Evolutionary conservation across 129 eudicot species (phyloP).

Genomic region (Escallonia rubra): DNA sequence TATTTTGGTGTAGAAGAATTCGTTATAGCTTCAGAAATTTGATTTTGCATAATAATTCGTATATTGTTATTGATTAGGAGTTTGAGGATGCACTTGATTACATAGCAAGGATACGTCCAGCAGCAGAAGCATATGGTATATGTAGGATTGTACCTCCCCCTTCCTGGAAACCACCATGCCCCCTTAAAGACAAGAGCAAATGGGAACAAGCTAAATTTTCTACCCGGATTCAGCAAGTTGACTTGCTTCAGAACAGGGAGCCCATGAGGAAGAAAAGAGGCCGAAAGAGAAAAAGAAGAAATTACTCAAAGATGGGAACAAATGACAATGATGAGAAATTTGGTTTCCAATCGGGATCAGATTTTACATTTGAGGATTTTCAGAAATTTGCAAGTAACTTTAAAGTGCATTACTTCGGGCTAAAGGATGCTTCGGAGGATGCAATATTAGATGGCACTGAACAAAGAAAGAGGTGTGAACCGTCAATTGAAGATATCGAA

Average conservation of each 20-base stretch:
- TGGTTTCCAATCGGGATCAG: slow-evolving; percentile 68
- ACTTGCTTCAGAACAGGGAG: slow-evolving; percentile 73
- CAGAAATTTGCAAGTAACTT: slow-evolving; percentile 41
- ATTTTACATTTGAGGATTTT: slow-evolving; percentile 61
- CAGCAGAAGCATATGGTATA: slow-evolving; percentile 66
- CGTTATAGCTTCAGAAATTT: not conserved
- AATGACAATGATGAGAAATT: slow-evolving; percentile 59
- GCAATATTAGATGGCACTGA: slow-evolving; percentile 5
- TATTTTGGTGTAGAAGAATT: not conserved
- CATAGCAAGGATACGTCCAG: slow-evolving; percentile 50
- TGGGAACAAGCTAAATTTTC: slow-evolving; percentile 66
- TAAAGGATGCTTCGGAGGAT: slow-evolving; percentile 23
- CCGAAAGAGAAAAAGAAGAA: slow-evolving; percentile 45
- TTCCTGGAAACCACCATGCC: slow-evolving; percentile 75
- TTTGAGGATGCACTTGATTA: slow-evolving; percentile 68
- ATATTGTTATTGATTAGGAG: slow-evolving; percentile 35
- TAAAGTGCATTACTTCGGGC: slow-evolving; percentile 50
- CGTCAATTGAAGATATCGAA: slow-evolving; percentile 64
- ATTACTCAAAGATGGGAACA: slow-evolving; percentile 28
- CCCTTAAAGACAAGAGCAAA: slow-evolving; percentile 30
- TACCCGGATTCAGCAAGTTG: slow-evolving; percentile 68
- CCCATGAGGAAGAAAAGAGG: slow-evolving; percentile 58
- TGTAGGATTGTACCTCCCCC: slow-evolving; percentile 72
- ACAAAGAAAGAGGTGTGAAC: slow-evolving; percentile 26
- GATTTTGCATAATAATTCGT: not conserved